Evolutionary conservation across 192 early-diverging fungal genomes (phyloP).

Genomic region (Backusella tarrabulga): DNA sequence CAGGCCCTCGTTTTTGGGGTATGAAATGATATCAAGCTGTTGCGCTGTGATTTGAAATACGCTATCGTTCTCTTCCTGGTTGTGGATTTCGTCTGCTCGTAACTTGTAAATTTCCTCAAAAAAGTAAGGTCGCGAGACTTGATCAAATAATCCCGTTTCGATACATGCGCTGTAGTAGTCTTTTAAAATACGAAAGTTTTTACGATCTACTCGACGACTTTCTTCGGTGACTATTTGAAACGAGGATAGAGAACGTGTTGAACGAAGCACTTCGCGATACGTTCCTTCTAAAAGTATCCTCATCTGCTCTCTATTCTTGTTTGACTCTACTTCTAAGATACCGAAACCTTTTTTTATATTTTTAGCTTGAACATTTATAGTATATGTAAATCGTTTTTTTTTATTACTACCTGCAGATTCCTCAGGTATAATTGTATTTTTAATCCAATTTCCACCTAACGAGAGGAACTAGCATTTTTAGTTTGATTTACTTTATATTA

Average conservation of each 20-base stretch:
- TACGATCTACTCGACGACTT: conserved; percentile 33
- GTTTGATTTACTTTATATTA: neutral
- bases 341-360: neutral
- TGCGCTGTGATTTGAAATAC: conserved; percentile 3
- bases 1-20: neutral
- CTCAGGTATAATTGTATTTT: conserved; percentile 55
- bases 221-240: neutral
- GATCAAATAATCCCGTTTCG: conserved; percentile 19
- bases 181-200: conserved; percentile 57
- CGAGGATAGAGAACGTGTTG: neutral
- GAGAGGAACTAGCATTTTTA: neutral
- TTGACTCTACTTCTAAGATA: conserved; percentile 1
- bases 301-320: neutral
- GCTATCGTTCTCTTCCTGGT: neutral
- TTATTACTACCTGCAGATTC: conserved; percentile 44
- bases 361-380: neutral
- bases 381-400: neutral
- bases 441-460: conserved; percentile 57
- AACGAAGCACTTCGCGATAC: neutral
- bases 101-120: neutral
- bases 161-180: conserved; percentile 56
- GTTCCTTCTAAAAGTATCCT: conserved; percentile 2
- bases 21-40: neutral
- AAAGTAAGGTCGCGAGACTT: neutral
- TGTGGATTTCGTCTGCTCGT: neutral